Base-by-base conservation (phyloP, 23 red algal genomes). In the Cyanidioschyzon merolae region DNA sequence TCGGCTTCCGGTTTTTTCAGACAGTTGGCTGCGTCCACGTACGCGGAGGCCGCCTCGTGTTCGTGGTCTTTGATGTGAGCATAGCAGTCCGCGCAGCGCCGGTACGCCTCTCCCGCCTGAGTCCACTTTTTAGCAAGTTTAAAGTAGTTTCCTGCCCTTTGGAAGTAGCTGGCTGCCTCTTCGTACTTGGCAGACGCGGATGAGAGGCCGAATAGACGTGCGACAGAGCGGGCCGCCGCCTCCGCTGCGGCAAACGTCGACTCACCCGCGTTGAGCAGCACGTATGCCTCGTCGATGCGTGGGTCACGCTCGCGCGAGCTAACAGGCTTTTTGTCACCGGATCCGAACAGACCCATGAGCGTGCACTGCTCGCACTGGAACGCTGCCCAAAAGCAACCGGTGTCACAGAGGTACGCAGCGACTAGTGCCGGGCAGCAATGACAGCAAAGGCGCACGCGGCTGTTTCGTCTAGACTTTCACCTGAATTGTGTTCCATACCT, bases 21-120 rank as follows among this genome's bases (percentile, higher is more conserved):
- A 39, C 83, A 84, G 74, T 91, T 90, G 29, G 86, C 93, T 59
- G 93, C 93, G 35, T 97, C 93, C 7, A 81, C 76, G 84, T 89
- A 91, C 81, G 85, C 86, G 0, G 81, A 82, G 7, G 88, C 88
- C 1, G 93, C 93, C 37, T 91, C 88, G 85, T 89, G 83, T 18
- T 75, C 41, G 75, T 79, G 84, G 25, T 89, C 86, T 21, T 88
- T 78, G 35, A 79, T 77, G 35, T 76, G 15, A 0, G 67, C 76
- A 59, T 84, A 87, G 30, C 75, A 34, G 39, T 83, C 84, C 1
- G 83, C 93, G 24, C 84, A 84, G 39, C 77, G 75, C 35, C 82
- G 76, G 54, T 89, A 87, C 0, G 93, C 88, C 21, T 40, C 45
- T 2, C 93, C 93, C 3, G 93, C 93, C 50, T 85, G 57, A 37